Percentiles rank a stretch among this genome's conserved stretches.
Conservation (phyloP, 225 moss, liverwort and hornwort genomes). For the Takakia lepidozioides region DNA sequence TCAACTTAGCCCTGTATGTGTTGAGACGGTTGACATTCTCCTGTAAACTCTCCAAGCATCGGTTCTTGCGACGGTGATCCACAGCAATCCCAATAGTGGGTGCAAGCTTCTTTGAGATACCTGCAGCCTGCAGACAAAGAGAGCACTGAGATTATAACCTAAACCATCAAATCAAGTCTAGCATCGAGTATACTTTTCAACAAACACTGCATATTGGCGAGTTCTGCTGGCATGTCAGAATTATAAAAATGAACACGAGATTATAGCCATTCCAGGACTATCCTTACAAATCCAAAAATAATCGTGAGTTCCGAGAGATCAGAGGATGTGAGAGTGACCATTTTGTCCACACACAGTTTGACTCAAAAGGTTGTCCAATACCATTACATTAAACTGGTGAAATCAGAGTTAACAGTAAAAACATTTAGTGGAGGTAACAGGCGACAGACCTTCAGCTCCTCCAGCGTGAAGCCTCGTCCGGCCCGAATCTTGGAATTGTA, state of each 20-base stretch:
- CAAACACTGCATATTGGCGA: too few relatives aligned
- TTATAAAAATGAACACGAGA: not conserved
- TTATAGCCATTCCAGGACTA: not conserved
- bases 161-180: too few relatives aligned
- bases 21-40: constrained; percentile 61
- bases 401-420: not conserved
- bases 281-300: too few relatives aligned
- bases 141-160: not conserved
- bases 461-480: constrained; percentile 78
- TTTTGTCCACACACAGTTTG: not conserved
- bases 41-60: constrained; percentile 74
- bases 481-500: constrained; percentile 71
- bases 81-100: constrained; percentile 80
- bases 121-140: constrained; percentile 28
- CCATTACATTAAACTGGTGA: not conserved
- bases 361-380: too few relatives aligned
- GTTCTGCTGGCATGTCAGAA: not conserved
- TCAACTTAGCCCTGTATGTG: constrained; percentile 72
- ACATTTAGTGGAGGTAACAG: not conserved
- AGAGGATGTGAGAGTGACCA: too few relatives aligned
- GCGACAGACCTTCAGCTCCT: constrained; percentile 67
- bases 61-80: constrained; percentile 77
- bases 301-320: too few relatives aligned
- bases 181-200: too few relatives aligned
- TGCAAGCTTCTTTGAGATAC: constrained; percentile 69